Percentiles rank a stretch among this genome's conserved stretches.
These are phyloP conservation scores for Penicillium roqueforti DNA, from an alignment of 495 filamentous ascomycete species.

Conservation along the genomic window DNA sequence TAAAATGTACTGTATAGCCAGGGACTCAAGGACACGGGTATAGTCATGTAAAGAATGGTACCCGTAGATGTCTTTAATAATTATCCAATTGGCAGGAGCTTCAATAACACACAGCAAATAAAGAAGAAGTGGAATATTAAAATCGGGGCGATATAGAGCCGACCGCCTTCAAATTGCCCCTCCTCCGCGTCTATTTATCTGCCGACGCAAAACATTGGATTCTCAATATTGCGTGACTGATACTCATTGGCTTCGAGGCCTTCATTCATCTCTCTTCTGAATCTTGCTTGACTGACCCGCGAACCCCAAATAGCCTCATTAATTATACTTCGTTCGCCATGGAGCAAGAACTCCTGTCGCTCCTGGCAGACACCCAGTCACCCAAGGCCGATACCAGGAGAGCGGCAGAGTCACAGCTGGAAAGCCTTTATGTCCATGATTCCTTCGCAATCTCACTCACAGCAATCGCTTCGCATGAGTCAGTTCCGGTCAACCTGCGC, in stretches of 20 bases:
- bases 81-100: not conserved
- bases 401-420: slow-evolving; percentile 73
- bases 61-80: too few relatives aligned
- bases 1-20: too few relatives aligned
- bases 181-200: slow-evolving; percentile 26
- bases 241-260: slow-evolving; percentile 15
- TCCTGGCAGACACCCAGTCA: slow-evolving; percentile 77
- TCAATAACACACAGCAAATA: not conserved
- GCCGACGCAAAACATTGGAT: slow-evolving; percentile 2
- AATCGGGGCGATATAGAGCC: not conserved
- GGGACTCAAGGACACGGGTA: too few relatives aligned
- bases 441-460: slow-evolving; percentile 74
- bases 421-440: slow-evolving; percentile 57
- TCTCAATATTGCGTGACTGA: slow-evolving; percentile 1
- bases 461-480: slow-evolving; percentile 70
- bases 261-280: not conserved
- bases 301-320: slow-evolving; percentile 8
- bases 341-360: slow-evolving; percentile 79
- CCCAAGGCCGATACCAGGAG: slow-evolving; percentile 64
- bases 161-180: slow-evolving; percentile 23
- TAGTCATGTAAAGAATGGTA: not conserved
- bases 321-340: slow-evolving; percentile 39
- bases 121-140: not conserved
- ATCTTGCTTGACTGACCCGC: not conserved
- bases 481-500: slow-evolving; percentile 66